Conservation (phyloP, 1,284 basidiomycete species). For the Anthracocystis walkeri region DNA sequence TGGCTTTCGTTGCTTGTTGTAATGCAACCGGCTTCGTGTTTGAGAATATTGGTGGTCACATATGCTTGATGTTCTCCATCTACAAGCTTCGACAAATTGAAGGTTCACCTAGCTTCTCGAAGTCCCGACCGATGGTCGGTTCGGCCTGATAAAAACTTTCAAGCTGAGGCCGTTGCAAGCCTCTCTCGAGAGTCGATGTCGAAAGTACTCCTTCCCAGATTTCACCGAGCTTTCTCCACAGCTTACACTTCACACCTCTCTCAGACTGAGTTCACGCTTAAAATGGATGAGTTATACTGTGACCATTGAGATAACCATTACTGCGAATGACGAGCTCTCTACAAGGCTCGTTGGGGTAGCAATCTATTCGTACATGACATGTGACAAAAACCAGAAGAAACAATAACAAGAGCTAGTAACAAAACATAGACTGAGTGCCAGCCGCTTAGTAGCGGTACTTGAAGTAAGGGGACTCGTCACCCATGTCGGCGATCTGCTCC, state of each 20-base stretch:
- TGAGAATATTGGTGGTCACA: too few species aligned
- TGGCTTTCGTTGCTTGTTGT: neutral
- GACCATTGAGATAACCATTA: conserved; percentile 16
- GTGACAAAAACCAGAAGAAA: conserved; percentile 4
- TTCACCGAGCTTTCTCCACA: too few species aligned
- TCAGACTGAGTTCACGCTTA: too few species aligned
- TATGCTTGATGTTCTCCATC: too few species aligned
- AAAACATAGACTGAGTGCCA: neutral
- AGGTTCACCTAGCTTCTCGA: neutral
- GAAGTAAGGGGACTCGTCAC: conserved; percentile 61
- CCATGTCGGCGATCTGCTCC: conserved; percentile 52
- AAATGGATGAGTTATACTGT: neutral
- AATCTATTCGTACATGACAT: conserved; percentile 35
- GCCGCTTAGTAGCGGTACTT: conserved; percentile 56
- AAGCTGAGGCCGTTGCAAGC: too few species aligned
- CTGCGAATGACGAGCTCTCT: neutral
- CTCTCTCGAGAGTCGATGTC: too few species aligned
- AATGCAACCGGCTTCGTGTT: neutral
- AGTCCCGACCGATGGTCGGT: neutral
- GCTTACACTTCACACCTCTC: too few species aligned
- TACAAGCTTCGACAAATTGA: neutral
- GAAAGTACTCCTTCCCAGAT: too few species aligned
- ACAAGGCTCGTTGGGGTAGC: neutral
- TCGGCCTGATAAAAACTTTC: too few species aligned
- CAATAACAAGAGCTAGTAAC: conserved; percentile 7